Conservation (phyloP, 1,139 yeast species). For the Blastobotrys apis region DNA sequence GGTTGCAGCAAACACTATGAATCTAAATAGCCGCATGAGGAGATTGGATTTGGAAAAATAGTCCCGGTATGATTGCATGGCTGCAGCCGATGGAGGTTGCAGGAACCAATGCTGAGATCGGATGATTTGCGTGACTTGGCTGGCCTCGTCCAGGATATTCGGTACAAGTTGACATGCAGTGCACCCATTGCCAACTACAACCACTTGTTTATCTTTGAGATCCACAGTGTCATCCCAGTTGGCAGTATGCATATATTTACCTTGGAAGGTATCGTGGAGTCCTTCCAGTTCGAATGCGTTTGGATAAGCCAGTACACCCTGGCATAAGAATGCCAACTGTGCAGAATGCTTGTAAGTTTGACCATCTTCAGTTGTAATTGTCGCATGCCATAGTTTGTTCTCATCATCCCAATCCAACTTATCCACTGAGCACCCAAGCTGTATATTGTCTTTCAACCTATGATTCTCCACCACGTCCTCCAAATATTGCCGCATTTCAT, state of each 20-base stretch:
- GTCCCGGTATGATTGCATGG: neutral
- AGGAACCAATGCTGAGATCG: slow-evolving; percentile 23
- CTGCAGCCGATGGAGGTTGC: slow-evolving; percentile 7
- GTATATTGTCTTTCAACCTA: slow-evolving; percentile 21
- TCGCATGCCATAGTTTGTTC: slow-evolving; percentile 23
- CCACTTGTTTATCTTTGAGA: slow-evolving; percentile 25
- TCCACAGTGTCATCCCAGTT: slow-evolving; percentile 26
- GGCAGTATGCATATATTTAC: slow-evolving; percentile 27
- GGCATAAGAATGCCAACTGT: slow-evolving; percentile 23
- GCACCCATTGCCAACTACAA: slow-evolving; percentile 32
- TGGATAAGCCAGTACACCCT: slow-evolving; percentile 27
- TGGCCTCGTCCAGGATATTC: slow-evolving; percentile 17
- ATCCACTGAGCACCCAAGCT: slow-evolving; percentile 18
- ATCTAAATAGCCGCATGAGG: slow-evolving; percentile 9
- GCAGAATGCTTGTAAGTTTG: slow-evolving; percentile 17
- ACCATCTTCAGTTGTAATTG: slow-evolving; percentile 26
- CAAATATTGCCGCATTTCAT: slow-evolving; percentile 26
- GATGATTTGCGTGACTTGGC: slow-evolving; percentile 21
- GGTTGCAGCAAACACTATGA: slow-evolving; percentile 5
- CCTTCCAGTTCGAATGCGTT: slow-evolving; percentile 27
- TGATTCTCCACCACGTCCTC: slow-evolving; percentile 24
- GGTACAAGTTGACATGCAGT: slow-evolving; percentile 34
- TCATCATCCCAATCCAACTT: slow-evolving; percentile 30
- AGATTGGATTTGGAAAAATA: slow-evolving; percentile 13
- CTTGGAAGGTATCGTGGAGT: slow-evolving; percentile 30